Conservation (phyloP, 768 basidiomycete species). For the Xerocomellus intermedius region DNA sequence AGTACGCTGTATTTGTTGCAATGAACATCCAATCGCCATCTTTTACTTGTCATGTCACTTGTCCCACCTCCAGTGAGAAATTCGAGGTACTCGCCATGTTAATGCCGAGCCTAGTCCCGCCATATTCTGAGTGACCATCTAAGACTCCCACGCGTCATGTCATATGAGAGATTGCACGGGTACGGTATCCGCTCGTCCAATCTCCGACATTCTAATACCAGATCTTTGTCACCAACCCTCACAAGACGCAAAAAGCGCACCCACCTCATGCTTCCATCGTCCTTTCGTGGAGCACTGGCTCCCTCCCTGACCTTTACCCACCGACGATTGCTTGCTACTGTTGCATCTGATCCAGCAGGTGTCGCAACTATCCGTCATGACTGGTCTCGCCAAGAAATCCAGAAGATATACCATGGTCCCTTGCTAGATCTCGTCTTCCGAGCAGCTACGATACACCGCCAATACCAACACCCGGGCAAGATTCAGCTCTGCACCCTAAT, state of each 20-base stretch:
- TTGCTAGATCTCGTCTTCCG: conserved; percentile 87
- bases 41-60: no score
- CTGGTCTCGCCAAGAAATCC: conserved; percentile 81
- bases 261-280: conserved; percentile 12
- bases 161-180: background rate
- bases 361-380: conserved; percentile 45
- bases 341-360: conserved; percentile 25
- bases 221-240: background rate
- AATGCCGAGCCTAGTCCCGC: background rate
- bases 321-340: conserved; percentile 61
- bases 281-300: conserved; percentile 6
- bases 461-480: conserved; percentile 84
- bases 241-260: background rate
- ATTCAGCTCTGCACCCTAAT: conserved; percentile 96
- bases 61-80: background rate
- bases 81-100: background rate
- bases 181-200: background rate
- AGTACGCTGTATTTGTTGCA: conserved; percentile 33
- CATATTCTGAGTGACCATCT: background rate
- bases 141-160: no score
- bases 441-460: conserved; percentile 80
- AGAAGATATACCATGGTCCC: conserved; percentile 80
- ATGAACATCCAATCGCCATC: conserved; percentile 13
- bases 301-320: conserved; percentile 13
- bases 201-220: background rate